Evolutionary conservation across 306 rosid genomes (phyloP).

Genomic region (Trifolium subterraneum): DNA sequence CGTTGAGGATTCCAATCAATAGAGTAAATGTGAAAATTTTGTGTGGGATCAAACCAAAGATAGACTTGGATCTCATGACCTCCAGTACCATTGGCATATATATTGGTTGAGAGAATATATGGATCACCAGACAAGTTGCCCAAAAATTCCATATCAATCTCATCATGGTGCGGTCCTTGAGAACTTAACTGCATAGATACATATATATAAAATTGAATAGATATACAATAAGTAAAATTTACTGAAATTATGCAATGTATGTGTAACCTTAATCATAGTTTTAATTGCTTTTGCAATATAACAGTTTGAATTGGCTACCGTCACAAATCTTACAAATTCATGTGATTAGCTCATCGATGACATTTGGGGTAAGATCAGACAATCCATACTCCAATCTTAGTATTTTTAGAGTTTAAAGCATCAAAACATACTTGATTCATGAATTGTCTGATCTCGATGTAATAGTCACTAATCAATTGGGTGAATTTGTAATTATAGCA

Average conservation of each 20-base stretch:
- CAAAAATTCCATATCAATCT: slow-evolving; percentile 53
- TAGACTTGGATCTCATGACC: slow-evolving; percentile 52
- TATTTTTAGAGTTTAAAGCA: not conserved
- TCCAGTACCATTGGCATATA: slow-evolving; percentile 49
- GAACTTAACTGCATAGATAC: slow-evolving; percentile 50
- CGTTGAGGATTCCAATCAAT: slow-evolving; percentile 56
- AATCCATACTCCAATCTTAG: not conserved
- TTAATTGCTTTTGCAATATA: no score
- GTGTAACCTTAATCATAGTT: not conserved
- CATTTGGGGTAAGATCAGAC: not conserved
- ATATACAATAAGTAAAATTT: not conserved
- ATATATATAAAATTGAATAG: not conserved
- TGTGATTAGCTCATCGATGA: not conserved
- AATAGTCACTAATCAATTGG: not conserved
- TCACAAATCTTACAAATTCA: not conserved
- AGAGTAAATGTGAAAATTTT: slow-evolving; percentile 50
- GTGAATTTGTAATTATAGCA: not conserved
- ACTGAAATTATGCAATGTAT: not conserved
- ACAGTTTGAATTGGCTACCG: no score
- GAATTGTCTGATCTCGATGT: not conserved
- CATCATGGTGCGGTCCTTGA: slow-evolving; percentile 49
- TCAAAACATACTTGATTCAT: no score
- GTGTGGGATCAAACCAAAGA: slow-evolving; percentile 60
- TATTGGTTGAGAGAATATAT: slow-evolving; percentile 51
- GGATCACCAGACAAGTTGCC: slow-evolving; percentile 53